Conservation (phyloP, 2,329 filamentous ascomycete genomes). For the Aureobasidium sp. region DNA sequence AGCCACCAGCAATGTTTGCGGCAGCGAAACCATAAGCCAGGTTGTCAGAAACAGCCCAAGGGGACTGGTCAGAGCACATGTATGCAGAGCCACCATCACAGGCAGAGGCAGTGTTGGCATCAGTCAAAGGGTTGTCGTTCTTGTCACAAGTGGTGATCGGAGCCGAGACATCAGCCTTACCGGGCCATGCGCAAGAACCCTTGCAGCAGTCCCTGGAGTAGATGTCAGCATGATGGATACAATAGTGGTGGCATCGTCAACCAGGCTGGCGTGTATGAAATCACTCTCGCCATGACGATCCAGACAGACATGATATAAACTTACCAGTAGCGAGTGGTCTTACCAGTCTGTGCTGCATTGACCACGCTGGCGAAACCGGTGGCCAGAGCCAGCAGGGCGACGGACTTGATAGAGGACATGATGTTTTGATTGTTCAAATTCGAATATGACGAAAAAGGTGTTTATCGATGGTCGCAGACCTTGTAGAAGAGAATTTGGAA, state of each 20-base stretch:
- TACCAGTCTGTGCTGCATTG: constrained; percentile 22
- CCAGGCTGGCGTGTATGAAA: neutral
- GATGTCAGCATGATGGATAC: neutral
- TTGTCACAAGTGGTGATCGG: constrained; percentile 48
- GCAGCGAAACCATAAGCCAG: constrained; percentile 59
- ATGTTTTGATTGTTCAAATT: neutral
- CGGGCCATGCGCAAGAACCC: constrained; percentile 54
- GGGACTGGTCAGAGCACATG: constrained; percentile 54
- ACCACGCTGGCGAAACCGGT: constrained; percentile 18
- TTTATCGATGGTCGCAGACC: neutral
- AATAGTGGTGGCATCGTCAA: neutral
- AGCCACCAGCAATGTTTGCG: constrained; percentile 46
- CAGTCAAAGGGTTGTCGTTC: constrained; percentile 45
- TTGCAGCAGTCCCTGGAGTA: constrained; percentile 56
- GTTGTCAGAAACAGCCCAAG: constrained; percentile 52
- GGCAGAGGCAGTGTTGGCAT: constrained; percentile 40
- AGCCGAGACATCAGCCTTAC: constrained; percentile 44
- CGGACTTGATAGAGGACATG: constrained; percentile 16
- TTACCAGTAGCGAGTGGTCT: constrained; percentile 31
- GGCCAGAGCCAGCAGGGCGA: constrained; percentile 20
- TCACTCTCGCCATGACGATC: neutral
- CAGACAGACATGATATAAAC: neutral
- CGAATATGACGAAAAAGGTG: neutral
- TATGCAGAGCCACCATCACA: constrained; percentile 52
- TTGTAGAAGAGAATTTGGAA: neutral